phyloP scores from a whole-genome alignment of 306 rosid genomes.

The Fragaria vesca region DNA sequence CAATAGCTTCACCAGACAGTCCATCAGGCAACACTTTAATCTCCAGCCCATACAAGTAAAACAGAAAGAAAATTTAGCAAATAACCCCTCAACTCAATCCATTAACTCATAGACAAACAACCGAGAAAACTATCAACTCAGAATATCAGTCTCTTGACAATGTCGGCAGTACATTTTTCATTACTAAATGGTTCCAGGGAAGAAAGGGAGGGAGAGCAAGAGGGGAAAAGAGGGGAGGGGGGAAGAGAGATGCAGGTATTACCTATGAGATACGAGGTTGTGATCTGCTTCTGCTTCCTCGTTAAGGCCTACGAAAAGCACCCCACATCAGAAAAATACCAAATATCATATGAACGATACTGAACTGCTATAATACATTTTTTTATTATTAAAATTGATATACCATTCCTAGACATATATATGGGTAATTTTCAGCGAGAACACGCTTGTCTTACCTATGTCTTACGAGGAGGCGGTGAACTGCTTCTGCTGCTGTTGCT shows the following conservation, averaged over 20 bases:
- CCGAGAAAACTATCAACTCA: background rate
- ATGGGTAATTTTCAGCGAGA: background rate
- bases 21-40: background rate
- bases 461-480: constrained; percentile 77
- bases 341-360: background rate
- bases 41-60: background rate
- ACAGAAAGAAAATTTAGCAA: background rate
- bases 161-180: constrained; percentile 2
- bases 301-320: constrained; percentile 51
- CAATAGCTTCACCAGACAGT: background rate
- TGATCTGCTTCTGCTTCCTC: constrained; percentile 76
- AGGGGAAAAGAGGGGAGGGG: background rate
- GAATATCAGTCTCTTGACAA: background rate
- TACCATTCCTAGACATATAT: too few relatives aligned
- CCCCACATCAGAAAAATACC: background rate
- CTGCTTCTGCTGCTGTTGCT: constrained; percentile 94
- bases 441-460: constrained; percentile 24
- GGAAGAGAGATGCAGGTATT: constrained; percentile 19
- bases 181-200: background rate
- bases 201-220: background rate
- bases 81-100: background rate
- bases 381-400: too few relatives aligned
- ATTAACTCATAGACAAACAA: constrained; percentile 1
- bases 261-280: constrained; percentile 50
- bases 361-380: background rate